Conservation (phyloP, 2,329 filamentous ascomycete genomes). For the Fusarium sulawesiense region DNA sequence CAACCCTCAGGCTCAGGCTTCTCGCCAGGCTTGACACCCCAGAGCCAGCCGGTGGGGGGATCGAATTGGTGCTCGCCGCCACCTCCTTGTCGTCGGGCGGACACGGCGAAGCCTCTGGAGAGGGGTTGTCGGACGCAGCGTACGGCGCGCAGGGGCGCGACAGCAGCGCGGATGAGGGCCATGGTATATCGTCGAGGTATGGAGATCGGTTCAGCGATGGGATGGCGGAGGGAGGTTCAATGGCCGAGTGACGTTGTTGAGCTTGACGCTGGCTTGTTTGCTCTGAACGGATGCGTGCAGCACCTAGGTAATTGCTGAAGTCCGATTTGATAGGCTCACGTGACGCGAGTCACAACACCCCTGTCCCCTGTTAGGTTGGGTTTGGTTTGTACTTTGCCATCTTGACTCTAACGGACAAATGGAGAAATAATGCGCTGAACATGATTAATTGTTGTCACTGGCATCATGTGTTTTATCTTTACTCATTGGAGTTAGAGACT, state of each 20-base stretch:
- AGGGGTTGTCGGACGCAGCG: constrained; percentile 53
- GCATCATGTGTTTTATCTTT: neutral
- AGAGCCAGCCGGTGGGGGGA: constrained; percentile 90
- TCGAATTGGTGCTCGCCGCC: constrained; percentile 81
- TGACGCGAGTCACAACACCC: constrained; percentile 21
- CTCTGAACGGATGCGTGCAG: constrained; percentile 32
- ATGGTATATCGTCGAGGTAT: constrained; percentile 45
- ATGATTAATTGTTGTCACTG: neutral
- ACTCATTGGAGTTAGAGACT: no score
- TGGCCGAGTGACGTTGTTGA: constrained; percentile 44
- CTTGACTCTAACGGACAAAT: constrained; percentile 7
- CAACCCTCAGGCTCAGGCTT: constrained; percentile 97
- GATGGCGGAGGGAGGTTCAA: constrained; percentile 43
- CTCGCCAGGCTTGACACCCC: constrained; percentile 92
- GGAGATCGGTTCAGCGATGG: constrained; percentile 35
- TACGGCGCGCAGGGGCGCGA: constrained; percentile 52
- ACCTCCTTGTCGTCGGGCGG: constrained; percentile 56
- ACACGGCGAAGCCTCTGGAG: constrained; percentile 58
- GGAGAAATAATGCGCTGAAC: constrained; percentile 7
- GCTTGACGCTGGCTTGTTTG: constrained; percentile 39
- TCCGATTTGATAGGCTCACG: constrained; percentile 42
- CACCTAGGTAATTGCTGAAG: constrained; percentile 40
- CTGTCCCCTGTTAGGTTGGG: constrained; percentile 7
- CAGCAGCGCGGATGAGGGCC: constrained; percentile 53
- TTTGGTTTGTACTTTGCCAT: neutral